Percentiles rank a stretch among this genome's conserved stretches.
Conservation (phyloP, 73 alveolate genomes). For the Blepharisma stoltei region DNA sequence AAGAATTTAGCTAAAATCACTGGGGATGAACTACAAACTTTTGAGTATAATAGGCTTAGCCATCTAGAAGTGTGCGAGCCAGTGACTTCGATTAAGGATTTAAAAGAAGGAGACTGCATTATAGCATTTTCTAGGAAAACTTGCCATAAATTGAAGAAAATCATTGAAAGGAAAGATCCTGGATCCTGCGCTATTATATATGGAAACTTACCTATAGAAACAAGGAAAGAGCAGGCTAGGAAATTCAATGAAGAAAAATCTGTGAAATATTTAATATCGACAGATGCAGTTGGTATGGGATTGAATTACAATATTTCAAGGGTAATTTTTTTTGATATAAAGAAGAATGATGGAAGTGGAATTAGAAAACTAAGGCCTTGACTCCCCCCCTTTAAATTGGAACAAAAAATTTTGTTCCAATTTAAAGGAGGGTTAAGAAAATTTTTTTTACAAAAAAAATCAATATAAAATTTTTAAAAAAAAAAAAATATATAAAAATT, state of each 20-base stretch:
- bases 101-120: slow-evolving; percentile 57
- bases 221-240: slow-evolving; percentile 53
- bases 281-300: slow-evolving; percentile 85
- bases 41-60: slow-evolving; percentile 56
- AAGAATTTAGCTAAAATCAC: slow-evolving; percentile 38
- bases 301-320: slow-evolving; percentile 58
- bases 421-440: too few species aligned
- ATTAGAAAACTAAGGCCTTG: slow-evolving; percentile 21
- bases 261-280: slow-evolving; percentile 56
- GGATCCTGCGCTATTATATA: slow-evolving; percentile 48
- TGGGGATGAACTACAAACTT: slow-evolving; percentile 38
- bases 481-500: too few species aligned
- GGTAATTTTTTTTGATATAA: slow-evolving; percentile 49
- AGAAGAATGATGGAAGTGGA: slow-evolving; percentile 35
- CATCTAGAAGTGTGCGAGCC: slow-evolving; percentile 40
- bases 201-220: slow-evolving; percentile 71
- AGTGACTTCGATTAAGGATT: slow-evolving; percentile 40
- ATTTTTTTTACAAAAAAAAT: too few species aligned
- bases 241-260: slow-evolving; percentile 46
- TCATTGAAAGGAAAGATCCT: slow-evolving; percentile 4
- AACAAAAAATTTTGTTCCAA: too few species aligned
- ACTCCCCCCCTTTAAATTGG: too few species aligned
- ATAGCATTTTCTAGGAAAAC: slow-evolving; percentile 47
- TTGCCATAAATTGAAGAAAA: slow-evolving; percentile 26
- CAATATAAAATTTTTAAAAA: too few species aligned